These are phyloP conservation scores for Sporothrix globosa DNA, from an alignment of 2,329 filamentous ascomycete species.

Conservation along the genomic window DNA sequence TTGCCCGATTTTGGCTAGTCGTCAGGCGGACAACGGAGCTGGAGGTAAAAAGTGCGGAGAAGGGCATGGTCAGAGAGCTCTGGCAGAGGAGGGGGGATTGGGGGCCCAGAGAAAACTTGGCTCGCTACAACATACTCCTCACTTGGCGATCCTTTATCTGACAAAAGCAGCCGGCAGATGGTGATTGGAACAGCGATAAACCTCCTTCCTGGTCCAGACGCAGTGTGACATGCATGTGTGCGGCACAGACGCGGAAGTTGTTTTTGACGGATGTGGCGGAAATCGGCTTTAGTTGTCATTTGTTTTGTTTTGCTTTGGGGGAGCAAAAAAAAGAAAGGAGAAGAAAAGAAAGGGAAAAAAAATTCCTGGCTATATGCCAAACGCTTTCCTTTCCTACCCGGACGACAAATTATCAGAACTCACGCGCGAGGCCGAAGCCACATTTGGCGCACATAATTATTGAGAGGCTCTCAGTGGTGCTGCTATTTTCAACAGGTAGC, in stretches of 20 bases:
- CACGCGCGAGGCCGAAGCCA: too few relatives aligned
- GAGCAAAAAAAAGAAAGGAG: not conserved
- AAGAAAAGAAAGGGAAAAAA: not conserved
- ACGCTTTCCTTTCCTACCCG: too few relatives aligned
- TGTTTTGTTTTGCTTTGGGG: not conserved
- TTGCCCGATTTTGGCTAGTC: not conserved
- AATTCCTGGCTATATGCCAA: too few relatives aligned
- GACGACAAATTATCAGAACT: too few relatives aligned
- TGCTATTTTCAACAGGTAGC: too few relatives aligned
- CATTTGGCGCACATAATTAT: too few relatives aligned
- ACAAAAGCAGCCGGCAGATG: conserved; percentile 15
- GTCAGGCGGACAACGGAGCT: too few relatives aligned
- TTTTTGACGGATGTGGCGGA: not conserved
- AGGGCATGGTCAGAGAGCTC: too few relatives aligned
- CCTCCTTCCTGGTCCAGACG: conserved; percentile 1
- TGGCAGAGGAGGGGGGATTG: not conserved
- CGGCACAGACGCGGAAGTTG: conserved; percentile 13
- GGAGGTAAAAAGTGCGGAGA: not conserved
- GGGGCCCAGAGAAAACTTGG: conserved; percentile 7
- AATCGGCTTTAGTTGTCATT: not conserved
- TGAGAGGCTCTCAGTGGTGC: too few relatives aligned
- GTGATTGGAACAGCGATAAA: not conserved
- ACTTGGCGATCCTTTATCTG: not conserved
- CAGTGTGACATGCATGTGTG: conserved; percentile 4
- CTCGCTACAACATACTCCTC: conserved; percentile 25